phyloP scores from a whole-genome alignment of 768 basidiomycete species.

The Tylopilus vinaceipallidus region DNA sequence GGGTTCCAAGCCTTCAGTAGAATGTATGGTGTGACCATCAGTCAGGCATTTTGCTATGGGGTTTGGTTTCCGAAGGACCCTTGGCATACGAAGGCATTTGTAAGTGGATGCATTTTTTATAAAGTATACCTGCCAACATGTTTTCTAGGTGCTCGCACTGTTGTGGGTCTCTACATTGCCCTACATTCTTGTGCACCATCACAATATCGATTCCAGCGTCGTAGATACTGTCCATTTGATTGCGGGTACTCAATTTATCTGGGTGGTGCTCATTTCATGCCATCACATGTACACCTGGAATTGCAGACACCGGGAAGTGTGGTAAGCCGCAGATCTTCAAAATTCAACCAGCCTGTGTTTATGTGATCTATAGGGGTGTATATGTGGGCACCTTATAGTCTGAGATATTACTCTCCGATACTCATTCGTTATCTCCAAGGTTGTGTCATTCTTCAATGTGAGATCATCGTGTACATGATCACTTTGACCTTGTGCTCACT shows the following conservation, averaged over 20 bases:
- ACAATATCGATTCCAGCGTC: background rate
- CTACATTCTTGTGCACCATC: background rate
- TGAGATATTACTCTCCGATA: background rate
- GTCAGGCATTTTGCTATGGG: no score
- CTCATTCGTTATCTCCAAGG: background rate
- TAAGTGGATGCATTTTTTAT: no score
- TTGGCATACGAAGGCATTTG: no score
- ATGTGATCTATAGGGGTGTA: slow-evolving; percentile 3
- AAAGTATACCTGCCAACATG: no score
- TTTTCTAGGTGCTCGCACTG: background rate
- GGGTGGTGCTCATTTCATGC: slow-evolving; percentile 1
- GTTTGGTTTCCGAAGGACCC: no score
- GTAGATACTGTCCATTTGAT: slow-evolving; percentile 7
- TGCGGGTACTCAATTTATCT: background rate
- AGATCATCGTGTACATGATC: background rate
- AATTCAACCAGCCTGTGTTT: background rate
- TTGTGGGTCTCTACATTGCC: background rate
- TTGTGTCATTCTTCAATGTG: slow-evolving; percentile 1
- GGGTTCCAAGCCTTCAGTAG: no score
- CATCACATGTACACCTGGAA: background rate
- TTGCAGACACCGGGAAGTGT: background rate
- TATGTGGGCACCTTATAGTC: background rate
- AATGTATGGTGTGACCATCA: no score
- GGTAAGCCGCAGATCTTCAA: background rate
- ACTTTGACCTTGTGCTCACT: background rate